Evolutionary conservation across 306 rosid genomes (phyloP).

Genomic region (Fragaria iinumae): DNA sequence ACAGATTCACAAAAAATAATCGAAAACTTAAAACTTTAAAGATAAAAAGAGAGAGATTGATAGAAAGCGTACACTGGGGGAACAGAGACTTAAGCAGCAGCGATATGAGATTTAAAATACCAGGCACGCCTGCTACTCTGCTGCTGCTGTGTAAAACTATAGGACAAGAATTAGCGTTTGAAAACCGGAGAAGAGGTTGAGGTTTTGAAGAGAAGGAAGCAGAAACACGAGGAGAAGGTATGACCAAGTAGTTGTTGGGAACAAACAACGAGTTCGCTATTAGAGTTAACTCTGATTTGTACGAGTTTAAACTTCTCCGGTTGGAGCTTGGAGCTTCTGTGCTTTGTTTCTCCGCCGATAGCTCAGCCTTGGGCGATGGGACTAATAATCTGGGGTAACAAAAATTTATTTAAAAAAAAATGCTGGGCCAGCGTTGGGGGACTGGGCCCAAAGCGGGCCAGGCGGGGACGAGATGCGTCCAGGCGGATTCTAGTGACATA

Average conservation of each 20-base stretch:
- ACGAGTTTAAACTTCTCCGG: no score
- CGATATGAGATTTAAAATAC: slow-evolving; percentile 30
- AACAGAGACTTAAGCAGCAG: slow-evolving; percentile 33
- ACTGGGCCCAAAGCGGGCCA: no score
- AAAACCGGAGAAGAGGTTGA: slow-evolving; percentile 33
- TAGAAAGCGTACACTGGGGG: slow-evolving; percentile 49
- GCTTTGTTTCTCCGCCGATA: no score
- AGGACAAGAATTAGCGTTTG: slow-evolving; percentile 26
- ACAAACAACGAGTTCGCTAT: slow-evolving; percentile 34
- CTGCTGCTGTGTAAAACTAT: neutral
- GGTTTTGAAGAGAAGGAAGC: slow-evolving; percentile 31
- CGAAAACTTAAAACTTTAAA: neutral
- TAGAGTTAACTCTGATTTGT: neutral
- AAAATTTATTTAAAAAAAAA: no score
- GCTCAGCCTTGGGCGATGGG: no score
- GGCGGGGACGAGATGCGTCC: no score
- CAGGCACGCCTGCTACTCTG: neutral
- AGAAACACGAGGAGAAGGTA: slow-evolving; percentile 34
- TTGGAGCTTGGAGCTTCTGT: no score
- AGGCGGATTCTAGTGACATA: no score
- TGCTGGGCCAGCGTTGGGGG: no score
- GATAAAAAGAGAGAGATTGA: neutral
- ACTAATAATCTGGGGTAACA: no score
- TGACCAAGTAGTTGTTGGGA: slow-evolving; percentile 31
- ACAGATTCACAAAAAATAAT: neutral